phyloP scores from a whole-genome alignment of 164 flowering plant genomes.

The Warburgia ugandensis region DNA sequence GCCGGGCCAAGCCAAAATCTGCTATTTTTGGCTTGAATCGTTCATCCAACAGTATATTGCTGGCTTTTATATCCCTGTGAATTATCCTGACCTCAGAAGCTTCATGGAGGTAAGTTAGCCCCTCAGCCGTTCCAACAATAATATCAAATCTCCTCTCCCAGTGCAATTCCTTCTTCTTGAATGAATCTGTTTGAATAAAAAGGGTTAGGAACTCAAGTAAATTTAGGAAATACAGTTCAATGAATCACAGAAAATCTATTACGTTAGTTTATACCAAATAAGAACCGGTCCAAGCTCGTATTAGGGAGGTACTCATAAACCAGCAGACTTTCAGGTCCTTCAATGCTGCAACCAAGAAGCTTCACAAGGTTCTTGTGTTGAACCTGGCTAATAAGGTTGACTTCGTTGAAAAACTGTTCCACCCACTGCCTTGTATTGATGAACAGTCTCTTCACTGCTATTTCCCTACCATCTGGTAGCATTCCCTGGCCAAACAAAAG shows the following conservation, averaged over 20 bases:
- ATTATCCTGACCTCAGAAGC: constrained; percentile 15
- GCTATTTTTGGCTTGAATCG: constrained; percentile 12
- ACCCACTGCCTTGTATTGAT: constrained; percentile 11
- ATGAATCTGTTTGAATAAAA: constrained; percentile 8
- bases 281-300: constrained; percentile 12
- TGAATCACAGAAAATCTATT: not conserved
- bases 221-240: not conserved
- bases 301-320: constrained; percentile 13
- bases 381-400: constrained; percentile 10
- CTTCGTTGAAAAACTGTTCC: constrained; percentile 14
- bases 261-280: constrained; percentile 7
- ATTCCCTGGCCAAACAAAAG: constrained; percentile 5
- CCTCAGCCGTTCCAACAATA: constrained; percentile 13
- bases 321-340: constrained; percentile 16
- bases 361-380: constrained; percentile 13
- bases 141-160: constrained; percentile 10
- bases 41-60: constrained; percentile 11
- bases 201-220: too few species aligned
- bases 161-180: constrained; percentile 7
- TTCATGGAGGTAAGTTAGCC: constrained; percentile 13
- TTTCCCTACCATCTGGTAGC: constrained; percentile 10
- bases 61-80: constrained; percentile 12
- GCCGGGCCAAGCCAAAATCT: constrained; percentile 13
- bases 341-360: constrained; percentile 14
- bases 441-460: constrained; percentile 18